Evolutionary conservation across 2,329 filamentous ascomycete species (phyloP), one percentile per base, ranked within the genome.

Genomic region (Pseudocercospora ulei): DNA sequence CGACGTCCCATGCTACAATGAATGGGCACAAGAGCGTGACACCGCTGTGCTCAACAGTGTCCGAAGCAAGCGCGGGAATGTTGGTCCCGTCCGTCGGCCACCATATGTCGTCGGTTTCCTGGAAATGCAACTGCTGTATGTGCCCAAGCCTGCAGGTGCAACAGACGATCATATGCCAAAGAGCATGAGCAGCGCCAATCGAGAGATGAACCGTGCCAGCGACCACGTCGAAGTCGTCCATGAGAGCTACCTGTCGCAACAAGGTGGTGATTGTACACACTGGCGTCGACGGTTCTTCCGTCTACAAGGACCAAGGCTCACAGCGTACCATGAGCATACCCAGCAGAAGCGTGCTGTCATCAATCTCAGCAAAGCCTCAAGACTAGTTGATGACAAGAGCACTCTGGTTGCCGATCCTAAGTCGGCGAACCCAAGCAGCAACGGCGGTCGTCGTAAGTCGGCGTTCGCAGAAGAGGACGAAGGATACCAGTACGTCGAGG

Each of bases 401-500:
- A 72, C 82, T 12, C 69, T 98, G 31, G 84, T 80, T 4, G 82
- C 94, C 55, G 86, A 83, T 51, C 84, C 92, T 1, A 58, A 60
- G 57, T 84, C 80, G 0, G 78, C 73, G 8, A 81, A 80, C 41
- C 82, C 78, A 9, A 38, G 44, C 23, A 40, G 41, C 31, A 46
- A 43, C 33, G 52, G 49, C 16, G 51, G 52, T 13, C 81, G 90
- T 27, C 81, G 90, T 39, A 86, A 92, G 61, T 95, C 87, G 20
- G 90, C 84, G 7, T 98, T 98, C 61, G 87, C 88, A 1, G 90
- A 96, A 62, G 90, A 98, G 50, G 90, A 98, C 64, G 90, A 98
- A 60, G 90, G 90, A 26, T 98, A 98, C 69, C 94, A 95, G 82
- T 98, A 98, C 61, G 88, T 98, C 37, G 90, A 98, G 62, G 90